A percentile compares a stretch with the other conserved stretches of the same genome.
Evolutionary conservation across 306 rosid species (phyloP).

Genomic region (Spatholobus suberectus): DNA sequence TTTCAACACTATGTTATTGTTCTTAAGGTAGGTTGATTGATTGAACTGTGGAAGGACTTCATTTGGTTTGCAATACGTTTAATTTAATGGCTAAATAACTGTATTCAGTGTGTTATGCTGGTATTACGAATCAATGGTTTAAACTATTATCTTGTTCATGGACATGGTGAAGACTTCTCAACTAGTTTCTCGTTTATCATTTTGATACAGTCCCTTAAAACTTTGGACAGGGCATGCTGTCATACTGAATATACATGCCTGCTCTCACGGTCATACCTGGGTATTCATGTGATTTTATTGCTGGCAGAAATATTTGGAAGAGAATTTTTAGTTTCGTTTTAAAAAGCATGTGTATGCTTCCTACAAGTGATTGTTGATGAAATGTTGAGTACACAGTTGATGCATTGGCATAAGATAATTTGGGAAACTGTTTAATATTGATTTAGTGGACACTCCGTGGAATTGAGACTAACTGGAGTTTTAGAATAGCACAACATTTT

Average conservation of each 20-base stretch:
- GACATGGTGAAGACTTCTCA: not conserved
- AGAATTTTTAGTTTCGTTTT: not conserved
- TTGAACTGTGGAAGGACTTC: constrained; percentile 1
- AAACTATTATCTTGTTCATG: constrained; percentile 10
- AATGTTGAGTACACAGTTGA: not conserved
- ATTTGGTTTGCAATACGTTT: not conserved
- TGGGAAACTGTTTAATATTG: constrained; percentile 2
- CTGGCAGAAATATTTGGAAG: not conserved
- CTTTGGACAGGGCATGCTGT: not conserved
- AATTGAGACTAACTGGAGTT: not conserved
- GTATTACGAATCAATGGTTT: not conserved
- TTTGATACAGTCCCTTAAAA: no score
- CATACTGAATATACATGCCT: not conserved
- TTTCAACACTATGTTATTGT: not conserved
- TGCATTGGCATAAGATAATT: constrained; percentile 6
- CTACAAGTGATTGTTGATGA: not conserved
- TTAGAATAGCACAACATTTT: not conserved
- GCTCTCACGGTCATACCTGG: not conserved
- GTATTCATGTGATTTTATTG: constrained; percentile 1
- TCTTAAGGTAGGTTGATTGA: not conserved
- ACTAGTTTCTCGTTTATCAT: not conserved
- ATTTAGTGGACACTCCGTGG: not conserved
- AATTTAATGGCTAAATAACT: constrained; percentile 11
- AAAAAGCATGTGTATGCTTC: not conserved
- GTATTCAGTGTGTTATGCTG: not conserved